Evolutionary conservation across 1,139 yeast species (phyloP).

Genomic region (Geotrichum klebahnii): DNA sequence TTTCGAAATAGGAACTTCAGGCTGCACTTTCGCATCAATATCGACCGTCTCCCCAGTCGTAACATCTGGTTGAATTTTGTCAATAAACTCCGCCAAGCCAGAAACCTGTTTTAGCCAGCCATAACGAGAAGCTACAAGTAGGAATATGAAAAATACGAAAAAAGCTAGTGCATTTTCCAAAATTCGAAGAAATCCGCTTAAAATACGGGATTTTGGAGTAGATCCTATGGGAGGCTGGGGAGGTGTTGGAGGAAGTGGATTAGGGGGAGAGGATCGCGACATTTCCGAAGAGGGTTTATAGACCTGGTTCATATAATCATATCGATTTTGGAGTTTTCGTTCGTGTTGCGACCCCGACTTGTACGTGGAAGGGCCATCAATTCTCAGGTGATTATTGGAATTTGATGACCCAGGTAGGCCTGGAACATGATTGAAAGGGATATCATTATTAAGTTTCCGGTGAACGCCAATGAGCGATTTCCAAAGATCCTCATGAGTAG

Average conservation of each 20-base stretch:
- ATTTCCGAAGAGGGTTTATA: constrained; percentile 18
- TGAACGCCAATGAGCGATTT: constrained; percentile 39
- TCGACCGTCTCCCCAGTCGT: no score
- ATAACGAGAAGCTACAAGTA: constrained; percentile 41
- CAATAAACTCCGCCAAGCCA: constrained; percentile 12
- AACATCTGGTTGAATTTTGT: constrained; percentile 3
- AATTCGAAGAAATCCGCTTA: constrained; percentile 34
- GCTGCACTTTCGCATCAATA: background rate
- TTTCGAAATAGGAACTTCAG: background rate
- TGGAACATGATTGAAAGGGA: background rate
- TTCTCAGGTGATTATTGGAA: constrained; percentile 15
- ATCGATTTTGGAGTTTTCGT: constrained; percentile 9
- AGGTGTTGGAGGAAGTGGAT: constrained; percentile 23
- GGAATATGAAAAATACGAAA: constrained; percentile 37
- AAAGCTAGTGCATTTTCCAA: constrained; percentile 52
- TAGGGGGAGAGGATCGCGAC: constrained; percentile 22
- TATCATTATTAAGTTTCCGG: constrained; percentile 26
- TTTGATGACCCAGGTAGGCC: background rate
- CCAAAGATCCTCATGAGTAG: constrained; percentile 23
- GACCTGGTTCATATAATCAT: constrained; percentile 9
- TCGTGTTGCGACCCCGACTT: no score
- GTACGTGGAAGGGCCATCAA: constrained; percentile 23
- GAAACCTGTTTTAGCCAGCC: constrained; percentile 43
- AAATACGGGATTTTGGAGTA: constrained; percentile 26
- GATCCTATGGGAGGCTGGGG: constrained; percentile 23